Conservation (phyloP, 768 basidiomycete species). For the Termitomyces sp. region DNA sequence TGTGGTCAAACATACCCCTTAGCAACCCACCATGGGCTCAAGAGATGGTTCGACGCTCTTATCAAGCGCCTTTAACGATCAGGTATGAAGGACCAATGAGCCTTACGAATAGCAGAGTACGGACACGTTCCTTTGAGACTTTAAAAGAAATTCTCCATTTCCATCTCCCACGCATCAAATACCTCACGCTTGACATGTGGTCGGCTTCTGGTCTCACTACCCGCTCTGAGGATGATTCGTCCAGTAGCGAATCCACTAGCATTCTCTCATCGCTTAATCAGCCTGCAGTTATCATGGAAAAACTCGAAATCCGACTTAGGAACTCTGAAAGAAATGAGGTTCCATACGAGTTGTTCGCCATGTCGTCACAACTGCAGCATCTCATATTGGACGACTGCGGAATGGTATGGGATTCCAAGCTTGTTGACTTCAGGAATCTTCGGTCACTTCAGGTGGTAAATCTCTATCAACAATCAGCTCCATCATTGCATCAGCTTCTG, state of each 20-base stretch:
- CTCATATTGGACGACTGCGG: background rate
- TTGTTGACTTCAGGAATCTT: background rate
- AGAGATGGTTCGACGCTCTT: background rate
- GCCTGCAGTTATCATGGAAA: background rate
- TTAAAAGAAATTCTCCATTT: background rate
- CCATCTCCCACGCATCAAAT: background rate
- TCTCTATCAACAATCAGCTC: background rate
- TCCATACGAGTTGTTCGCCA: background rate
- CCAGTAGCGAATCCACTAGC: background rate
- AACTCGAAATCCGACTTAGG: background rate
- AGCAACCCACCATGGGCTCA: background rate
- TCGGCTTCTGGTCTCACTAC: too few species aligned
- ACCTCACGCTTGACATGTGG: background rate
- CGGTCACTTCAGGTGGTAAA: background rate
- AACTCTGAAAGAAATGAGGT: background rate
- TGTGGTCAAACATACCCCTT: background rate
- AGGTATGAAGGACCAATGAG: background rate
- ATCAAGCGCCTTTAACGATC: background rate
- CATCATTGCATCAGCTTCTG: background rate
- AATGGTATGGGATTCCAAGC: background rate
- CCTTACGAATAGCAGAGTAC: rapidly evolving
- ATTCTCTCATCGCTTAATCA: background rate
- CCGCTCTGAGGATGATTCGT: background rate
- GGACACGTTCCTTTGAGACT: background rate
- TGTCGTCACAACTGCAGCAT: background rate